Conservation (phyloP, 2,329 filamentous ascomycete species). For the Aspergillus pseudoglaucus region DNA sequence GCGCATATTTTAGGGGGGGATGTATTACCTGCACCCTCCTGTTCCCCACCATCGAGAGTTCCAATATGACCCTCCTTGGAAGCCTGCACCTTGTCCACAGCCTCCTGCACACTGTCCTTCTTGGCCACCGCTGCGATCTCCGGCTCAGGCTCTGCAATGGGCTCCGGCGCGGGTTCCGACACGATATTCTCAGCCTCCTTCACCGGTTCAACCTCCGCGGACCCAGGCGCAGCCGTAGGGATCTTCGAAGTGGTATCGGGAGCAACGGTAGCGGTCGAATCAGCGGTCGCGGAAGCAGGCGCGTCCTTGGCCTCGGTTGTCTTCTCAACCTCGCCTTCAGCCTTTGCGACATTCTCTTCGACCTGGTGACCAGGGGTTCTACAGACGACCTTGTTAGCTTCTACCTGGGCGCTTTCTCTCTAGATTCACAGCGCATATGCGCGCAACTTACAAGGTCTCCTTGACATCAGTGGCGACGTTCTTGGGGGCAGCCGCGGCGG, state of each 20-base stretch:
- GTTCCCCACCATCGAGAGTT: conserved; percentile 10
- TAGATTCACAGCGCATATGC: neutral
- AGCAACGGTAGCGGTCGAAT: neutral
- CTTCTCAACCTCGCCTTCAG: conserved; percentile 13
- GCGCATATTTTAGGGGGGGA: neutral
- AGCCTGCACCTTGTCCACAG: conserved; percentile 17
- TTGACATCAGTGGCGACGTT: conserved; percentile 22
- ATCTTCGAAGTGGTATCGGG: conserved; percentile 11
- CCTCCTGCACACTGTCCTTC: conserved; percentile 10
- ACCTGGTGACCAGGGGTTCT: conserved; percentile 2
- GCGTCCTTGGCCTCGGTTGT: conserved; percentile 10
- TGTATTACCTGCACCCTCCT: conserved; percentile 12
- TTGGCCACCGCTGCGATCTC: conserved; percentile 6
- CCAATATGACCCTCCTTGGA: conserved; percentile 15
- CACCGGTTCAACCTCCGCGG: conserved; percentile 1
- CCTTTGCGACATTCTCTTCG: conserved; percentile 11
- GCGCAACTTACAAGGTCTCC: conserved; percentile 26
- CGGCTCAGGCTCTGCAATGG: conserved; percentile 5
- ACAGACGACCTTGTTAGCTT: neutral
- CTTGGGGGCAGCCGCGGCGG: conserved; percentile 16
- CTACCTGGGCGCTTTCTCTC: neutral
- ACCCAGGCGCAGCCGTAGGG: conserved; percentile 7
- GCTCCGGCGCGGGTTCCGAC: conserved; percentile 1
- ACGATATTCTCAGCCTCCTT: conserved; percentile 7
- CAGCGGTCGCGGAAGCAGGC: conserved; percentile 1